Conservation (phyloP, 768 basidiomycete genomes). For the Rhizopogon salebrosus region DNA sequence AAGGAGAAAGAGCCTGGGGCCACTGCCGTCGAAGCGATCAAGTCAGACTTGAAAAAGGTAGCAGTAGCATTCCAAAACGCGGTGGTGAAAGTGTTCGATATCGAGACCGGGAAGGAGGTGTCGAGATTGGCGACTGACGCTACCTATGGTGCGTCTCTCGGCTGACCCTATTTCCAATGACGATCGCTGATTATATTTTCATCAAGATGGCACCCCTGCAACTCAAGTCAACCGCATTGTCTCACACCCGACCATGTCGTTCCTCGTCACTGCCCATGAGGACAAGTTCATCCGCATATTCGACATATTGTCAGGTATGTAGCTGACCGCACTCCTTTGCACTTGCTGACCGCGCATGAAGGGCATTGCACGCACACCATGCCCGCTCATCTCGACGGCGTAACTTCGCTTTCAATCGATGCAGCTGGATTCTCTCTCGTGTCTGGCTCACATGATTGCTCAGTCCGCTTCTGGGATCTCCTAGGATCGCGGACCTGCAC, state of each 20-base stretch:
- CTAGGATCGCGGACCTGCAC: constrained; percentile 74
- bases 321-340: background rate
- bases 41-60: constrained; percentile 77
- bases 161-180: background rate
- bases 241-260: constrained; percentile 86
- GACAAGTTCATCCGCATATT: constrained; percentile 91
- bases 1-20: constrained; percentile 62
- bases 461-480: constrained; percentile 92
- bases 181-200: background rate
- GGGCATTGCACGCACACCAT: constrained; percentile 88
- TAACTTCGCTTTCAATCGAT: constrained; percentile 88
- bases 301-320: constrained; percentile 75
- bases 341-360: constrained; percentile 20
- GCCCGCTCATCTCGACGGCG: constrained; percentile 85
- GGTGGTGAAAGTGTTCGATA: constrained; percentile 85
- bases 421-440: constrained; percentile 83
- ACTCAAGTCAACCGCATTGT: constrained; percentile 84
- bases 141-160: constrained; percentile 43
- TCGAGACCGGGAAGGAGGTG: constrained; percentile 81
- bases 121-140: constrained; percentile 55
- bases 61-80: constrained; percentile 90
- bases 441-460: constrained; percentile 91
- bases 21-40: constrained; percentile 79
- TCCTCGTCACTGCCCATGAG: constrained; percentile 88
- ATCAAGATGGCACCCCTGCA: constrained; percentile 62